Evolutionary conservation across 805 yeast genomes (phyloP), one percentile per base, ranked within the genome.

Genomic region (Ogataea siamensis): DNA sequence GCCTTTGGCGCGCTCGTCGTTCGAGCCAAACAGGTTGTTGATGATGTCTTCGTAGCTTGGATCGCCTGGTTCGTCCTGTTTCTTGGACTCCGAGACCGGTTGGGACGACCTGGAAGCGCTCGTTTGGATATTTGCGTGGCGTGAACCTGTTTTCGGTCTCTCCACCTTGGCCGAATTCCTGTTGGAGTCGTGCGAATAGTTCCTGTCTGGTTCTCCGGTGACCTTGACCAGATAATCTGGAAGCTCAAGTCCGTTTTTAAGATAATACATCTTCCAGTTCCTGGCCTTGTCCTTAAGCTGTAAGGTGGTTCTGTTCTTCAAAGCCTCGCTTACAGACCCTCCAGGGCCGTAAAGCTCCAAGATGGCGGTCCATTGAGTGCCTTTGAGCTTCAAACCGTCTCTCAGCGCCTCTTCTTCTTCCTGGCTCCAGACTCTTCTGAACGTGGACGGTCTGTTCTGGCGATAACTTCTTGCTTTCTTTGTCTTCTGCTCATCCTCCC

Each of bases 281-380:
- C 99, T 74, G 0, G 98, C 98, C 58, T 93, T 93, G 58, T 93
- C 99, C 60, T 93, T 93, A 42, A 93, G 70, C 58, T 93, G 99
- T 12, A 91, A 87, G 54, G 88, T 95, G 4, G 84, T 82, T 57
- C 99, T 71, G 57, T 87, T 85, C 61, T 87, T 91, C 50, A 93
- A 70, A 1, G 80, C 76, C 58, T 93, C 98, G 27, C 81, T 78
- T 17, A 83, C 71, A 31, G 81, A 73, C 4, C 99, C 99, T 7
- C 98, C 98, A 4, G 95, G 85, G 2, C 99, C 99, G 58, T 83
- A 85, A n/a, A 84, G 64, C 53, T 86, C 96, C 32, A 91, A 63
- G 36, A 93, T 93, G 39, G 84, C 84, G 2, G 95, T 72, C 99
- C 99, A 93, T 49, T 83, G 87, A 0, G 98, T 95, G 1, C 99